Conservation (phyloP, 1,139 yeast genomes). For the Candida frijolesensis region DNA sequence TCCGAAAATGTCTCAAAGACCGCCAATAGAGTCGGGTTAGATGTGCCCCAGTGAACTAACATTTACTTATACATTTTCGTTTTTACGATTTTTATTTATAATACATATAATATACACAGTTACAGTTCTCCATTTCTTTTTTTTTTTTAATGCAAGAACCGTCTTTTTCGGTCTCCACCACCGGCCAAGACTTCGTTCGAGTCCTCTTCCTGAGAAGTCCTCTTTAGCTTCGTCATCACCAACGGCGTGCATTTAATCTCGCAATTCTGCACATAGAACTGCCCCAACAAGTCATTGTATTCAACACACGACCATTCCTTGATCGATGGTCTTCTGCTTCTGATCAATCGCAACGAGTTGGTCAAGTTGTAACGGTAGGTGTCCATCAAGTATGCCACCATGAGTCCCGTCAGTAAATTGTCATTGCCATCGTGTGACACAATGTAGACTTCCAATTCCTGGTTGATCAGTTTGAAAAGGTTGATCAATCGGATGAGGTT, state of each 20-base stretch:
- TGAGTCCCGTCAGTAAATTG: conserved; percentile 36
- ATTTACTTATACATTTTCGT: background rate
- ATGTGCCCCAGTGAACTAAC: conserved; percentile 28
- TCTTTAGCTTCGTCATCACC: conserved; percentile 28
- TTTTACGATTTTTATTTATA: conserved; percentile 1
- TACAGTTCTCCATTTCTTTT: background rate
- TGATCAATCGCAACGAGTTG: conserved; percentile 26
- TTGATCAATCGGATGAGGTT: conserved; percentile 40
- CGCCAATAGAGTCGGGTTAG: conserved; percentile 83
- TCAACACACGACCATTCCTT: conserved; percentile 31
- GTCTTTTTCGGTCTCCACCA: conserved; percentile 19
- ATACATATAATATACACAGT: conserved; percentile 8
- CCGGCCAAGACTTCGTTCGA: conserved; percentile 16
- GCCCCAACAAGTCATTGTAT: conserved; percentile 47
- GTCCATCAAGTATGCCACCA: conserved; percentile 47
- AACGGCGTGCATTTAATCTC: conserved; percentile 25
- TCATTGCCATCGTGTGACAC: conserved; percentile 35
- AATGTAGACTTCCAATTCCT: conserved; percentile 36
- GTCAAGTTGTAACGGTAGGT: conserved; percentile 38
- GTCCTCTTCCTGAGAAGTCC: conserved; percentile 29
- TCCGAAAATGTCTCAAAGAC: conserved; percentile 76
- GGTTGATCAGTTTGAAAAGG: conserved; percentile 37
- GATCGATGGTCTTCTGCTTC: conserved; percentile 22
- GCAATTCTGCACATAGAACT: conserved; percentile 39
- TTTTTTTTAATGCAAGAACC: conserved; percentile 10